phyloP scores from a whole-genome alignment of 305 asterid species.

The Rubia tinctorum region DNA sequence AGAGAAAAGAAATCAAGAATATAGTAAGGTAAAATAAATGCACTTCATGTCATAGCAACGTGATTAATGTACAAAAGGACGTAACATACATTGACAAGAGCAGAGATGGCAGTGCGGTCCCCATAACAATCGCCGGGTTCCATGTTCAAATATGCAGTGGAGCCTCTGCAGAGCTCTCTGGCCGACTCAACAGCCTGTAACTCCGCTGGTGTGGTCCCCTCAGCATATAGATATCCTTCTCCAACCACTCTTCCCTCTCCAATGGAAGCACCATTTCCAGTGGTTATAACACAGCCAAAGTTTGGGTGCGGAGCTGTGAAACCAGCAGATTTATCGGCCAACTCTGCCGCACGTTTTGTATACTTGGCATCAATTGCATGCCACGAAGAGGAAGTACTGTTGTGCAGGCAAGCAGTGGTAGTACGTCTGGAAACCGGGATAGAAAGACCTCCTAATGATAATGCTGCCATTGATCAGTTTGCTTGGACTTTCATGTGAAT shows the following conservation, averaged over 20 bases:
- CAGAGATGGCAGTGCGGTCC: slow-evolving; percentile 62
- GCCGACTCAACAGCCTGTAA: slow-evolving; percentile 78
- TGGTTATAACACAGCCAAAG: slow-evolving; percentile 78
- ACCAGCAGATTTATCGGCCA: slow-evolving; percentile 89
- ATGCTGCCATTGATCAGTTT: slow-evolving; percentile 9
- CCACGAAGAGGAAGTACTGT: slow-evolving; percentile 28
- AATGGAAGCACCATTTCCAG: slow-evolving; percentile 23
- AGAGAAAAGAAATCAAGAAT: not conserved
- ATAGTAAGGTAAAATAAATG: not conserved
- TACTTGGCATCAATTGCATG: slow-evolving; percentile 55
- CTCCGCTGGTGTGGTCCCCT: slow-evolving; percentile 92
- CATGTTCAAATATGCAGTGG: slow-evolving; percentile 95
- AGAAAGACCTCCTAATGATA: slow-evolving; percentile 17
- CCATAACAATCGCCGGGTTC: slow-evolving; percentile 81
- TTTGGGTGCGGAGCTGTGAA: slow-evolving; percentile 95
- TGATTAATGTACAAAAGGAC: not conserved
- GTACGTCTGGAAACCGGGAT: not conserved
- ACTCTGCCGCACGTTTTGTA: slow-evolving; percentile 77
- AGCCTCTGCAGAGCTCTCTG: slow-evolving; percentile 63
- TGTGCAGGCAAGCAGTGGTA: slow-evolving; percentile 9
- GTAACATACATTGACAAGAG: slow-evolving; percentile 41
- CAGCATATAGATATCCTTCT: slow-evolving; percentile 86
- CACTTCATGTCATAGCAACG: not conserved
- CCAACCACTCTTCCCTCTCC: slow-evolving; percentile 55
- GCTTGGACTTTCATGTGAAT: slow-evolving; percentile 1